These are phyloP conservation scores for Macrocybe gigantea DNA, from an alignment of 768 basidiomycete species.

Conservation along the genomic window DNA sequence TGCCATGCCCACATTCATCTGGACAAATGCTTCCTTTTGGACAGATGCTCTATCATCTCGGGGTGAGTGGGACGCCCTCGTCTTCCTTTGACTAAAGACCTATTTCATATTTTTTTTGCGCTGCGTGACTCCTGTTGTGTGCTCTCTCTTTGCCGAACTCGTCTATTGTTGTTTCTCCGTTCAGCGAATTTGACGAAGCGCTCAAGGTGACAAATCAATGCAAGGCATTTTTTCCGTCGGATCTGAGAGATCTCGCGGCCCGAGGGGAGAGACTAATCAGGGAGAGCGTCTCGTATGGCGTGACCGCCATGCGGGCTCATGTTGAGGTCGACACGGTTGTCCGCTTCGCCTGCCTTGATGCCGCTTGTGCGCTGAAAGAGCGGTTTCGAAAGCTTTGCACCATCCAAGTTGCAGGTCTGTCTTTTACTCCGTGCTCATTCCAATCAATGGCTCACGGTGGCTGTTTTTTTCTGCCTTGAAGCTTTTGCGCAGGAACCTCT, in stretches of 20 bases:
- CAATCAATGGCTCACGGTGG: neutral
- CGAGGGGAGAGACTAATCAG: slow-evolving; percentile 50
- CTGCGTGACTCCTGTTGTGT: no score
- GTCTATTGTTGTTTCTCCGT: neutral
- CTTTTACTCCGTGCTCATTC: neutral
- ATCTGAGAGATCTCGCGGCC: slow-evolving; percentile 38
- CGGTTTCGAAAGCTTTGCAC: slow-evolving; percentile 43
- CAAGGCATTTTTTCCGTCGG: slow-evolving; percentile 41
- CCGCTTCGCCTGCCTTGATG: slow-evolving; percentile 47
- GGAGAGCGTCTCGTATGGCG: slow-evolving; percentile 55
- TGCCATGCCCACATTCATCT: slow-evolving; percentile 65
- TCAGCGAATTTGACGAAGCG: slow-evolving; percentile 52
- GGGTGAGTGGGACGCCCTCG: slow-evolving; percentile 34
- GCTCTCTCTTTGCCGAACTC: no score
- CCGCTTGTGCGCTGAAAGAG: slow-evolving; percentile 40
- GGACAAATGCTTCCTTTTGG: slow-evolving; percentile 65
- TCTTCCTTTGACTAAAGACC: neutral
- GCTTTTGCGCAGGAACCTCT: slow-evolving; percentile 61
- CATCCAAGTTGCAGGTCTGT: slow-evolving; percentile 51
- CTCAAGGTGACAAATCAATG: slow-evolving; percentile 43
- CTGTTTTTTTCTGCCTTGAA: slow-evolving; percentile 13
- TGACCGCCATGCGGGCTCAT: slow-evolving; percentile 62
- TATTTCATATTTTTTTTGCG: slow-evolving; percentile 2
- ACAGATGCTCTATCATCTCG: slow-evolving; percentile 43
- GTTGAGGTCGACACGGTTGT: slow-evolving; percentile 58